Evolutionary conservation across 2,329 filamentous ascomycete species (phyloP), one percentile per base, ranked within the genome.

Genomic region (Rhinocladiella mackenziei): DNA sequence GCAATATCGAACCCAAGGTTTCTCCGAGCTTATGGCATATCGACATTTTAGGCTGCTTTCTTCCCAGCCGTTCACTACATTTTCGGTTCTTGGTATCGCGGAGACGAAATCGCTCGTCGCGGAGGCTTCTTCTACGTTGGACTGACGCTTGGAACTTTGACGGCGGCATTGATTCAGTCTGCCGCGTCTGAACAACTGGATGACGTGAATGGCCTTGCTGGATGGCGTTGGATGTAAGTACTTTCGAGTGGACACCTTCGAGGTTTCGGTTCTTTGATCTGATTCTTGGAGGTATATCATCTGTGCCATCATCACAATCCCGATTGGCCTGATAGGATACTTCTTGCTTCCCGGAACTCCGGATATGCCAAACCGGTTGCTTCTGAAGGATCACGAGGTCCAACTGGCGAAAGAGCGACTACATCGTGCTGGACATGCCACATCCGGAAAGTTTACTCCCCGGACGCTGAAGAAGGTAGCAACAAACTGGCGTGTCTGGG

Each of bases 131-230:
- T 66, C 48, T 63, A 61, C 4, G 58, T 61, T 0, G 62, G 60
- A 0, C 58, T 62, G 3, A 54, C 63, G n/a, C 62, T 62, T 0
- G 63, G 62, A 1, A 62, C 60, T 2, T 76, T 78, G 71, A 72
- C 78, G 36, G 75, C 73, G 11, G 76, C 75, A 1, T 77, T 77
- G 44, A 64, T 79, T 0, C 75, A 77, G 61, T 70, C 75, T 0
- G 75, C 71, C 0, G 72, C 73, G 0, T 76, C 77, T 55, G 71
- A 70, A 13, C 71, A 71, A 15, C 62, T 79, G 0, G 72, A 73
- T 9, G 74, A 74, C 0, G 62, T 71, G 0, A 56, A 58, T 6
- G 74, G 74, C 0, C 69, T 73, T 57, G 61, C 68, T 0, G 75
- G 74, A 0, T 77, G 72, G 73, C 62, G 71, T 46, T 76, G 72